Conservation (phyloP, 768 basidiomycete genomes). For the Boletus sp. region DNA sequence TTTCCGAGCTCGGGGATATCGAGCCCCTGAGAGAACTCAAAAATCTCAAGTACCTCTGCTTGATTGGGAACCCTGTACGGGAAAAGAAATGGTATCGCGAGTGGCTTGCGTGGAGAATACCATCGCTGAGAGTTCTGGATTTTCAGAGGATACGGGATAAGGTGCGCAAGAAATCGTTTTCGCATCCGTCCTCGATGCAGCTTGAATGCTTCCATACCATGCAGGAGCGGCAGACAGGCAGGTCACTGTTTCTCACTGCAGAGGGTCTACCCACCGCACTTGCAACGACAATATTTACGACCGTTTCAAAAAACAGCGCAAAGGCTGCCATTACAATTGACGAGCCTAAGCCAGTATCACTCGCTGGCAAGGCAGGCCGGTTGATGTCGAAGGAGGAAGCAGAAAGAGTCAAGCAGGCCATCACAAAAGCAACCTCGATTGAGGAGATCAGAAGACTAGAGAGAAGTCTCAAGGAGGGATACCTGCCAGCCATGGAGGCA, state of each 20-base stretch:
- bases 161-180: slow-evolving; percentile 55
- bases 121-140: slow-evolving; percentile 87
- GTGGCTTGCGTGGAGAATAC: slow-evolving; percentile 90
- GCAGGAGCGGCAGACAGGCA: slow-evolving; percentile 79
- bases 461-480: slow-evolving; percentile 80
- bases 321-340: slow-evolving; percentile 67
- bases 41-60: slow-evolving; percentile 69
- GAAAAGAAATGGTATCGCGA: slow-evolving; percentile 97
- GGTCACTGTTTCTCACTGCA: slow-evolving; percentile 75
- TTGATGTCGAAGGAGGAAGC: slow-evolving; percentile 91
- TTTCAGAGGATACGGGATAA: slow-evolving; percentile 94
- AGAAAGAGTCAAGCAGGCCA: slow-evolving; percentile 82
- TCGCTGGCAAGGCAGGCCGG: slow-evolving; percentile 71
- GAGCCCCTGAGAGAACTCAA: slow-evolving; percentile 78
- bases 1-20: slow-evolving; percentile 79
- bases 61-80: slow-evolving; percentile 80
- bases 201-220: slow-evolving; percentile 29
- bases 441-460: slow-evolving; percentile 87
- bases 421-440: slow-evolving; percentile 85
- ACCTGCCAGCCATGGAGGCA: slow-evolving; percentile 73
- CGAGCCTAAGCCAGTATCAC: slow-evolving; percentile 65
- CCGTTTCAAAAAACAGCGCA: slow-evolving; percentile 64
- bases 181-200: slow-evolving; percentile 18
- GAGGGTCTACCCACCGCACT: slow-evolving; percentile 77
- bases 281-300: slow-evolving; percentile 73